Conservation (phyloP, 2,329 filamentous ascomycete species). For the Calycina herbarum region DNA sequence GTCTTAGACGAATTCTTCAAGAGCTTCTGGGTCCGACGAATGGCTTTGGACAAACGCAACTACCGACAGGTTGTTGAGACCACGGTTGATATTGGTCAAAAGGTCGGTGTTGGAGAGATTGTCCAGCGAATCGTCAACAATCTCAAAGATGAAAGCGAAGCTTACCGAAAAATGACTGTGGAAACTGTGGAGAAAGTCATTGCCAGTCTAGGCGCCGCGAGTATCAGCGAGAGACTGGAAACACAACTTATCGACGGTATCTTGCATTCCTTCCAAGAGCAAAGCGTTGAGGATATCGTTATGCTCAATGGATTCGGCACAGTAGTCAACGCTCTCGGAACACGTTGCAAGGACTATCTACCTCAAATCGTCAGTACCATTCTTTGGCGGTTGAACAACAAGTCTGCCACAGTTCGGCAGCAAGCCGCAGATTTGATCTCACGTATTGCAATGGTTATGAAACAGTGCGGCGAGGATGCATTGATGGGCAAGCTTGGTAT, state of each 20-base stretch:
- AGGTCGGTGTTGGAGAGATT: slow-evolving; percentile 96
- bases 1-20: slow-evolving; percentile 97
- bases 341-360: slow-evolving; percentile 91
- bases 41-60: slow-evolving; percentile 97
- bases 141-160: slow-evolving; percentile 95
- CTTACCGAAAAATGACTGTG: slow-evolving; percentile 98
- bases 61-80: slow-evolving; percentile 98
- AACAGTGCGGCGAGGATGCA: slow-evolving; percentile 94
- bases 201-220: slow-evolving; percentile 86
- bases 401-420: slow-evolving; percentile 92
- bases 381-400: slow-evolving; percentile 96
- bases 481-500: slow-evolving; percentile 94
- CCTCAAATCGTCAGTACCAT: slow-evolving; percentile 97
- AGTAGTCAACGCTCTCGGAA: slow-evolving; percentile 91
- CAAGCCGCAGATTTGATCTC: slow-evolving; percentile 96
- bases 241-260: slow-evolving; percentile 95
- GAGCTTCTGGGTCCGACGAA: slow-evolving; percentile 95
- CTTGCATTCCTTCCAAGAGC: slow-evolving; percentile 94
- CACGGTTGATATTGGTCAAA: slow-evolving; percentile 93
- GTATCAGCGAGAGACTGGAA: slow-evolving; percentile 89
- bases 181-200: slow-evolving; percentile 98
- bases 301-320: slow-evolving; percentile 98
- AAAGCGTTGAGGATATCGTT: slow-evolving; percentile 92
- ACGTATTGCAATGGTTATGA: slow-evolving; percentile 97
- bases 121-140: slow-evolving; percentile 91